Evolutionary conservation across 192 early-diverging fungal species (phyloP), one percentile per base, ranked within the genome.

Genomic region (Gonapodya prolifera): DNA sequence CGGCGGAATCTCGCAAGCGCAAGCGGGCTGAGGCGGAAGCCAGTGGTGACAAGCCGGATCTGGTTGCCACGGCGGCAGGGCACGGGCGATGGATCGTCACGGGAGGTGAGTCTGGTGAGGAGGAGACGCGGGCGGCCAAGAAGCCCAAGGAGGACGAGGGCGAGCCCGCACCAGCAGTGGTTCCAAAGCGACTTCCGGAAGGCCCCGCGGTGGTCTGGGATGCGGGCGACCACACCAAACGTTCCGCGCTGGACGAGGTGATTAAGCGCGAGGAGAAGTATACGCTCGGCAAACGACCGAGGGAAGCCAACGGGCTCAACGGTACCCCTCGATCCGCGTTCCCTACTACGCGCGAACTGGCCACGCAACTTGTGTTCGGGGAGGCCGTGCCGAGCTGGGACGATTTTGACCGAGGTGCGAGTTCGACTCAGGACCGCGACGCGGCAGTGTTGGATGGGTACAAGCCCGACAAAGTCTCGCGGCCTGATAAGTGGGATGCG

Each of bases 401-500:
- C 23, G 45, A 61, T 61, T 61, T 61, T 8, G 45, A 61, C 23
- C 8, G 45, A 61, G 45, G 8, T 61, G 45, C 8, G 8, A 61
- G 23, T 61, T 8, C 8, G 8, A 23, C 8, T 16, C 8, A 8
- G 45, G 45, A 61, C 45, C 45, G 45, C 8, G 45, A 61, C 23
- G 45, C 45, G 23, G 45, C 45, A 23, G 8, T 61, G 23, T 8
- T 61, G 23, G 71, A 16, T 8, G 16, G 18, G 16, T 8, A 18
- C 8, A 73, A 32, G 8, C 71, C 71, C 71, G 71, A 30, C 71
- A 89, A 86, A 36, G 83, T 84, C 2, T 83, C 81, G 69, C 78
- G 83, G 29, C 81, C 83, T 8, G 85, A 86, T 76, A 70, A 78
- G 0, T 91, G 89, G 70, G 90, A 93, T 77, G 76, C 88, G 23